Evolutionary conservation across 2,329 filamentous ascomycete species (phyloP), one percentile per base, ranked within the genome.

Genomic region (Cladosporium austrohemisphaericum): DNA sequence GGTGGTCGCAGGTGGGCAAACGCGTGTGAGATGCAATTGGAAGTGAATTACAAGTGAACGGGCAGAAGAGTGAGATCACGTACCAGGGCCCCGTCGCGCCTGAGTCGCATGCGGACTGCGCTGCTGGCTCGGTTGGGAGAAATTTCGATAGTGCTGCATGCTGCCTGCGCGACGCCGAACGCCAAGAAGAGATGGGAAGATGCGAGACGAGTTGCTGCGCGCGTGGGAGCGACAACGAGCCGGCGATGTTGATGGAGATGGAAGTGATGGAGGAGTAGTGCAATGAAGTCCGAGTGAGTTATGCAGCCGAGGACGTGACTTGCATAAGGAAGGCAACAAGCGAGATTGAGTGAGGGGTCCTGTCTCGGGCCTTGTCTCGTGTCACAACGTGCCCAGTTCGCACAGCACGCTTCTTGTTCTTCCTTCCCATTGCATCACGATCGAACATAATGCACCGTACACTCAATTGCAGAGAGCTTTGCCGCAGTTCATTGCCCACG

Each of bases 121-220:
- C 55, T 59, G 65, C 66, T 57, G 62, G 58, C 44, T 47, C 62
- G 66, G 57, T 60, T 68, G 67, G 63, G 66, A 68, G 65, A 71
- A 71, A 60, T 68, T 68, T 68, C 70, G 69, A 63, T 71, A 71
- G 62, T 70, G 69, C 59, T 72, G 70, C 71, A 72, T 72, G 50
- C 57, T 70, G 51, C 52, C 50, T 53, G 54, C 57, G 56, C 57
- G 52, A 31, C 41, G 55, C 55, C 50, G 54, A 18, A 38, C 33
- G 44, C 44, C 44, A 47, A 47, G 44, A 47, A 37, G 23, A 28
- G 35, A 14, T 53, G 52, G 33, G 46, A 41, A 46, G 49, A 48
- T 52, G 47, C 36, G 25, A 18, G 28, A 50, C 14, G 11, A 38
- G 29, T 41, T 49, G 52, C 41, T 51, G 43, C 18, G 19, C 41